Evolutionary conservation across 768 basidiomycete genomes (phyloP).

Genomic region (Lactarius akahatsu): DNA sequence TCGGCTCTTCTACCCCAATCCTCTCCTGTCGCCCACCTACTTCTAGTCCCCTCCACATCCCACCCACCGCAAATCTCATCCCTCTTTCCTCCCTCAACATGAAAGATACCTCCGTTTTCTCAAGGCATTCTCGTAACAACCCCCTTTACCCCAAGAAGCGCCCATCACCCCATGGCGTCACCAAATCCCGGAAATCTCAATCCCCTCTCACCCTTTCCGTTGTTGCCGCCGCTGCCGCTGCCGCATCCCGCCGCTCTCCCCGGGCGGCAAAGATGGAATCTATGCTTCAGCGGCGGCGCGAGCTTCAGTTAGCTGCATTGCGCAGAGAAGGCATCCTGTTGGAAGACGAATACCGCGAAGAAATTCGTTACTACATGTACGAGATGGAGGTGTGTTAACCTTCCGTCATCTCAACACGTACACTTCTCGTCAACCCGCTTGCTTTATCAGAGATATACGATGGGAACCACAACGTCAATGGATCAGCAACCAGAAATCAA

Average conservation of each 20-base stretch:
- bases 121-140: slow-evolving; percentile 59
- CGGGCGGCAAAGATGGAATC: slow-evolving; percentile 61
- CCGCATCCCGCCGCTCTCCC: slow-evolving; percentile 56
- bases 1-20: slow-evolving; percentile 21
- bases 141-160: slow-evolving; percentile 81
- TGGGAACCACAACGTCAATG: slow-evolving; percentile 94
- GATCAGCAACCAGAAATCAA: slow-evolving; percentile 98
- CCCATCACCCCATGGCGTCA: slow-evolving; percentile 77
- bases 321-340: slow-evolving; percentile 74
- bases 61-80: slow-evolving; percentile 44
- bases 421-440: slow-evolving; percentile 22
- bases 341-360: slow-evolving; percentile 94
- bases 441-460: slow-evolving; percentile 65
- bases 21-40: slow-evolving; percentile 29
- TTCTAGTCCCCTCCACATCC: slow-evolving; percentile 33
- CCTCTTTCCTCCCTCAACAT: slow-evolving; percentile 47
- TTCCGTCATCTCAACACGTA: slow-evolving; percentile 7
- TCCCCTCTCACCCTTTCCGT: slow-evolving; percentile 47
- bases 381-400: slow-evolving; percentile 90
- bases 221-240: slow-evolving; percentile 40
- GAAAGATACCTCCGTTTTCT: slow-evolving; percentile 73
- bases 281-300: slow-evolving; percentile 64
- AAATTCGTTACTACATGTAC: slow-evolving; percentile 92
- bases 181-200: slow-evolving; percentile 56
- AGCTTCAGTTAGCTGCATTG: slow-evolving; percentile 65